Evolutionary conservation across 345 rosid species (phyloP).

Genomic region (Gossypium mustelinum): DNA sequence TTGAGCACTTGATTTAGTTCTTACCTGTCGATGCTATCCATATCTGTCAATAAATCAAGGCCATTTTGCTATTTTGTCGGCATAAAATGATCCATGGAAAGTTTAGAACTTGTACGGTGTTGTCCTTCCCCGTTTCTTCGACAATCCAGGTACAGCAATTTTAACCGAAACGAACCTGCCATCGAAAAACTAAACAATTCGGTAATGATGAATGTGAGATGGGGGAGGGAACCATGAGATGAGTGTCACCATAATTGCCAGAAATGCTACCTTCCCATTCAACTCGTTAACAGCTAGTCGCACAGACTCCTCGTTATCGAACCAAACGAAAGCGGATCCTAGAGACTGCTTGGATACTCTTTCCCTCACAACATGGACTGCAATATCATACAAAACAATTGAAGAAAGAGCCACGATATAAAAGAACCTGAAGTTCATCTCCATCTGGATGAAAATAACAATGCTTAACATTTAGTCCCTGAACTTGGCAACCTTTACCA

Average conservation of each 20-base stretch:
- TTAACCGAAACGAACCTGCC: constrained; percentile 57
- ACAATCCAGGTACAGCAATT: constrained; percentile 40
- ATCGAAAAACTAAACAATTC: constrained; percentile 40
- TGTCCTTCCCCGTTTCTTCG: constrained; percentile 13
- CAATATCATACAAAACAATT: constrained; percentile 2
- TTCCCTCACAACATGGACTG: constrained; percentile 44
- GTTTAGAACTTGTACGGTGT: constrained; percentile 23
- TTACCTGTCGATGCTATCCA: not conserved
- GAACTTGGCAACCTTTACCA: not conserved
- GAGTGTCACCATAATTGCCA: not conserved
- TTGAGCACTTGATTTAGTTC: not conserved
- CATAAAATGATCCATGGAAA: not conserved
- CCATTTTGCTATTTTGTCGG: not conserved
- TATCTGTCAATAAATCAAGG: not conserved
- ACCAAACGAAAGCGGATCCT: constrained; percentile 63
- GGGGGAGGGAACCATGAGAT: not conserved
- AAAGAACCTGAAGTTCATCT: not conserved
- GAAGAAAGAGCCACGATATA: constrained; percentile 3
- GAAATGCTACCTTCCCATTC: constrained; percentile 49
- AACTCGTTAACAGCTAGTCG: constrained; percentile 43
- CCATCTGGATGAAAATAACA: not conserved
- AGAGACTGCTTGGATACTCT: constrained; percentile 34
- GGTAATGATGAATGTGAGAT: constrained; percentile 9
- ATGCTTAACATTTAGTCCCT: constrained; percentile 4
- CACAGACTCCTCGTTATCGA: constrained; percentile 35